A percentile compares a stretch with the other conserved stretches of the same genome.
phyloP scores from a whole-genome alignment of 106 monocot species.

The Platanthera zijinensis region DNA sequence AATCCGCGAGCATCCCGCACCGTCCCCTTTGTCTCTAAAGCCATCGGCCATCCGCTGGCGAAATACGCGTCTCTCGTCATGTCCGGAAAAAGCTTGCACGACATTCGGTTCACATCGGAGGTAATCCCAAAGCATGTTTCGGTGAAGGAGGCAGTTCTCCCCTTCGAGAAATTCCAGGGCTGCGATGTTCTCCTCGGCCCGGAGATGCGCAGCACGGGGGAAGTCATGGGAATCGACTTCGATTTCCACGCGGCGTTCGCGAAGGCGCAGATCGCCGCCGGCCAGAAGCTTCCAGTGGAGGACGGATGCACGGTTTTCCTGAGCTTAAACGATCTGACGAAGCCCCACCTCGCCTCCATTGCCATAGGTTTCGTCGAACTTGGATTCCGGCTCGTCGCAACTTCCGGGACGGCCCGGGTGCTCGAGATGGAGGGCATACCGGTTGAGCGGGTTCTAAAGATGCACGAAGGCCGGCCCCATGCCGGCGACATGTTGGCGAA shows the following conservation, averaged over 20 bases:
- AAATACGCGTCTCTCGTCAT: slow-evolving; percentile 93
- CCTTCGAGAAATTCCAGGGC: slow-evolving; percentile 97
- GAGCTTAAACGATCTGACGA: slow-evolving; percentile 88
- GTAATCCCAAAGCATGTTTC: slow-evolving; percentile 81
- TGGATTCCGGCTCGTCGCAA: slow-evolving; percentile 71
- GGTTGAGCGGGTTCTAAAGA: slow-evolving; percentile 80
- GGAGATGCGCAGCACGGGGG: slow-evolving; percentile 98
- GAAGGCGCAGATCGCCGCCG: slow-evolving; percentile 96
- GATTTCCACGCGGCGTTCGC: slow-evolving; percentile 88
- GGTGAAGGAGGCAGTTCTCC: slow-evolving; percentile 89
- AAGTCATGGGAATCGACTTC: slow-evolving; percentile 93
- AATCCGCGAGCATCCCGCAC: slow-evolving; percentile 96
- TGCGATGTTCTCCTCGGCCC: slow-evolving; percentile 95
- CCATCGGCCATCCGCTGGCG: slow-evolving; percentile 88
- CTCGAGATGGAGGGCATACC: slow-evolving; percentile 73
- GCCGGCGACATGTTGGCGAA: slow-evolving; percentile 95
- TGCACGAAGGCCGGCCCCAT: slow-evolving; percentile 95
- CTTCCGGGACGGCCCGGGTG: slow-evolving; percentile 79
- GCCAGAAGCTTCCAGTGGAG: slow-evolving; percentile 68
- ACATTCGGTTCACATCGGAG: slow-evolving; percentile 60
- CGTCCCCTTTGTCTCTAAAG: slow-evolving; percentile 95
- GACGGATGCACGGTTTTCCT: slow-evolving; percentile 57
- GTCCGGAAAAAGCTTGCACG: slow-evolving; percentile 77
- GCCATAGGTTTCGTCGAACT: slow-evolving; percentile 59
- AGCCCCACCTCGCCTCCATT: slow-evolving; percentile 72